Base-by-base conservation (phyloP, 208 protist species). In the Acanthamoeba royreba region DNA sequence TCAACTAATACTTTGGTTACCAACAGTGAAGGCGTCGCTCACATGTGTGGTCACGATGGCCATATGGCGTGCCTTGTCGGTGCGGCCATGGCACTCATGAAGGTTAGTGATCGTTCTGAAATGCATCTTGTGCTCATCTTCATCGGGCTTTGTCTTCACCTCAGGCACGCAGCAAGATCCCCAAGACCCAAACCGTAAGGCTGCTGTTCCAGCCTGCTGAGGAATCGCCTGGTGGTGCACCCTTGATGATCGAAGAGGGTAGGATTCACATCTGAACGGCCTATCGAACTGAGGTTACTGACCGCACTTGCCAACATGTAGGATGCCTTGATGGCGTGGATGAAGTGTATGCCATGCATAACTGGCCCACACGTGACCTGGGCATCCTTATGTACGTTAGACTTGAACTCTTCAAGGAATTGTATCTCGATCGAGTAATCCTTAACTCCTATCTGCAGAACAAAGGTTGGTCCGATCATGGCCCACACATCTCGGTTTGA, bases 21-120 rank as follows among this genome's bases (percentile, higher is more conserved):
- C n/a, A n/a, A 40, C 15, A 93, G 90, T 49, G 92, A 90, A n/a
- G 94, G 94, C 5, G 45, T 83, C 15, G 94, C 94, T 4, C 94
- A 96, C 85, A 95, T 95, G 94, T 96, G 94, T 81, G 94, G 94
- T 8, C 94, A 96, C 83, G 94, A 96, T 45, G 94, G 94, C 5
- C 94, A 96, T 86, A 96, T 95, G 85, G 85, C 94, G 5, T 63
- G 42, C 35, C 79, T 96, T n/a, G 33, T 96, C 42, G 94, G 94
- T 52, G 55, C 93, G 0, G 83, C 85, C 22, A 47, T 11, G 7
- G 25, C 58, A 1, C 46, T 94, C 72, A 31, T 74, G 33, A n/a
- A 83, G 58, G 63, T 74, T 38, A 2, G 53, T 61, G 4, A 25
- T 61, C 25, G 31, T 15, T 15, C 1, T n/a, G n/a, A n/a, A n/a